phyloP scores from a whole-genome alignment of 75 land plant genomes.

The Adiantum capillusveneris region DNA sequence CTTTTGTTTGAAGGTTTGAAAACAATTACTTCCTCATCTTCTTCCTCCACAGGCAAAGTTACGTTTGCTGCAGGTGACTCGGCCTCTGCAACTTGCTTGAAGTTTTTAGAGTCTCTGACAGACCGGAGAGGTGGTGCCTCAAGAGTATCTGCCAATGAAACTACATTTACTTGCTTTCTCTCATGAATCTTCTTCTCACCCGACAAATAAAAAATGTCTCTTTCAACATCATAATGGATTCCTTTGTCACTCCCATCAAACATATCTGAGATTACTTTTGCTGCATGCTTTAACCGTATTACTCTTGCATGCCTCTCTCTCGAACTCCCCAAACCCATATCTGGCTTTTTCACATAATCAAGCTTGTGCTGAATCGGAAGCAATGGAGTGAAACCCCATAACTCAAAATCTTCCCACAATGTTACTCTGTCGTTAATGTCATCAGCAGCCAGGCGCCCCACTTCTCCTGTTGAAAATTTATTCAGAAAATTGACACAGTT shows the following conservation, averaged over 20 bases:
- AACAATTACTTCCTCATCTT: conserved; percentile 89
- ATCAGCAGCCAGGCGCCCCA: conserved; percentile 18
- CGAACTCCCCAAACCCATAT: conserved; percentile 28
- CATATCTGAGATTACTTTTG: conserved; percentile 45
- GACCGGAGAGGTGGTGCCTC: too few species aligned
- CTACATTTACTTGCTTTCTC: not conserved
- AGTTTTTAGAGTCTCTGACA: too few species aligned
- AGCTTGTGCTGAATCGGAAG: conserved; percentile 65
- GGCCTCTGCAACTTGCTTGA: too few species aligned
- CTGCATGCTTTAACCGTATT: conserved; percentile 75
- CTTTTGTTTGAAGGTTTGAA: conserved; percentile 56
- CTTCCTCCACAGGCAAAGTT: conserved; percentile 46
- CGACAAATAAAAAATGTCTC: conserved; percentile 48
- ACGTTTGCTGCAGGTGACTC: not conserved
- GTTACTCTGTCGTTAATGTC: conserved; percentile 45
- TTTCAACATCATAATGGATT: conserved; percentile 49
- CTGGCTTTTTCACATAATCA: conserved; percentile 50
- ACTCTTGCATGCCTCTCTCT: conserved; percentile 56
- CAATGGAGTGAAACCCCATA: conserved; percentile 75
- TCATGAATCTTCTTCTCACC: conserved; percentile 15
- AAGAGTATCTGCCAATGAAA: too few species aligned
- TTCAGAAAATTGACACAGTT: conserved; percentile 53
- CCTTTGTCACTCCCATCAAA: conserved; percentile 39
- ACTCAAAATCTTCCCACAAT: conserved; percentile 84
- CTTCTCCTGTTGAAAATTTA: conserved; percentile 30